Evolutionary conservation across 352 stramenopile species (phyloP).

Genomic region (Phytophthora meadii): DNA sequence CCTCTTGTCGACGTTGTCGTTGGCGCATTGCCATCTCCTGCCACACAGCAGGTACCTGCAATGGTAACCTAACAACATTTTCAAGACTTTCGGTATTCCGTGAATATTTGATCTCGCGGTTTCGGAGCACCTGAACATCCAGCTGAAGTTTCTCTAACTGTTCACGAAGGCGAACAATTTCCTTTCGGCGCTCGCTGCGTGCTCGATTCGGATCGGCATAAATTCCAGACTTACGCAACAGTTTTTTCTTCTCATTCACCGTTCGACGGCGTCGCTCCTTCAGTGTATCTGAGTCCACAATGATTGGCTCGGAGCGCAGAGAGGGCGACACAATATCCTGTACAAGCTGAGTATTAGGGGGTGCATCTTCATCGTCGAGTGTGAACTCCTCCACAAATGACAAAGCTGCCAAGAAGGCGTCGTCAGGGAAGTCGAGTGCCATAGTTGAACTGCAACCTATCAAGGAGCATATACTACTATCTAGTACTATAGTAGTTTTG

Average conservation of each 20-base stretch:
- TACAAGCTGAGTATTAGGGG: neutral
- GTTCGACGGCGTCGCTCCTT: neutral
- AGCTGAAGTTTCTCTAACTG: slow-evolving; percentile 44
- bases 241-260: slow-evolving; percentile 33
- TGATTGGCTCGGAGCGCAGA: too few species aligned
- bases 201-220: slow-evolving; percentile 41
- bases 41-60: slow-evolving; percentile 9
- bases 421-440: too few species aligned
- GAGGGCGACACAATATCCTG: neutral
- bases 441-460: too few species aligned
- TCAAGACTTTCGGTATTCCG: too few species aligned
- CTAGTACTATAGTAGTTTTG: too few species aligned
- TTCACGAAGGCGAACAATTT: slow-evolving; percentile 44
- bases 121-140: slow-evolving; percentile 25
- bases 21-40: slow-evolving; percentile 41
- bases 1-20: slow-evolving; percentile 30
- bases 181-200: slow-evolving; percentile 40
- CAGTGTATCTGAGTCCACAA: too few species aligned
- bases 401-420: slow-evolving; percentile 3
- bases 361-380: neutral
- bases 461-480: too few species aligned
- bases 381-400: slow-evolving; percentile 15
- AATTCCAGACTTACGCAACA: slow-evolving; percentile 14
- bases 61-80: too few species aligned
- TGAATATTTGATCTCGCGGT: neutral